Percentiles rank a stretch among this genome's conserved stretches.
phyloP scores from a whole-genome alignment of 805 yeast species.

The Yamadazyma olivae region DNA sequence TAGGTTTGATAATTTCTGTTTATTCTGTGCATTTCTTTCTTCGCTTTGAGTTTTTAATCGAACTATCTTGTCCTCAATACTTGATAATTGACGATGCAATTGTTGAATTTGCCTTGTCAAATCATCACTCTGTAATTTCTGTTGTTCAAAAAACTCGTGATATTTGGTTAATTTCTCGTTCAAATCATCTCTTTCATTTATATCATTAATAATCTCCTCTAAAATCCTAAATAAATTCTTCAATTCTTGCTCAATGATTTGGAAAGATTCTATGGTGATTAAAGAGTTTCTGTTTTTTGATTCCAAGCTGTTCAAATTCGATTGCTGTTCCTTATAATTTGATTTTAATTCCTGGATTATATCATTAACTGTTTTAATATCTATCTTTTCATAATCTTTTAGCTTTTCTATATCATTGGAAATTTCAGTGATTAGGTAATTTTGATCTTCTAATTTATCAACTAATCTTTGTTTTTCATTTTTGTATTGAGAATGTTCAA shows the following conservation, averaged over 20 bases:
- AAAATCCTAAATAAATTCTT: conserved; percentile 46
- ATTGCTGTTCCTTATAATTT: conserved; percentile 38
- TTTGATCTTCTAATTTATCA: conserved; percentile 58
- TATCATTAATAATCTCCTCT: conserved; percentile 50
- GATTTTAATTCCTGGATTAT: conserved; percentile 51
- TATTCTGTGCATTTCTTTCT: conserved; percentile 42
- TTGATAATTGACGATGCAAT: conserved; percentile 47
- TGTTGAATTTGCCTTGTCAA: conserved; percentile 43
- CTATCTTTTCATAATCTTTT: conserved; percentile 56
- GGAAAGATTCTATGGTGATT: conserved; percentile 57
- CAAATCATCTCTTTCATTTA: conserved; percentile 37
- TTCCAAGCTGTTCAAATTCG: conserved; percentile 28
- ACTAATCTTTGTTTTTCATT: conserved; percentile 56
- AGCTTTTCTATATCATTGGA: conserved; percentile 59
- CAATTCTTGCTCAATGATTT: conserved; percentile 35
- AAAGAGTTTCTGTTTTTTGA: conserved; percentile 47
- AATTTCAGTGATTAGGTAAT: conserved; percentile 53
- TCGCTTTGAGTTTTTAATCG: conserved; percentile 43
- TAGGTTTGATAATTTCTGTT: conserved; percentile 41
- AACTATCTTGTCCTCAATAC: conserved; percentile 45
- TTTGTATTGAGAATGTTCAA: conserved; percentile 64
- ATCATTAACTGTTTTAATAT: conserved; percentile 52
- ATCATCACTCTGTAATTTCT: conserved; percentile 35
- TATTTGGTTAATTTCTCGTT: conserved; percentile 32
- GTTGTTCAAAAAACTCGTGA: conserved; percentile 40